Evolutionary conservation across 345 rosid species (phyloP).

Genomic region (Hirschfeldia incana): DNA sequence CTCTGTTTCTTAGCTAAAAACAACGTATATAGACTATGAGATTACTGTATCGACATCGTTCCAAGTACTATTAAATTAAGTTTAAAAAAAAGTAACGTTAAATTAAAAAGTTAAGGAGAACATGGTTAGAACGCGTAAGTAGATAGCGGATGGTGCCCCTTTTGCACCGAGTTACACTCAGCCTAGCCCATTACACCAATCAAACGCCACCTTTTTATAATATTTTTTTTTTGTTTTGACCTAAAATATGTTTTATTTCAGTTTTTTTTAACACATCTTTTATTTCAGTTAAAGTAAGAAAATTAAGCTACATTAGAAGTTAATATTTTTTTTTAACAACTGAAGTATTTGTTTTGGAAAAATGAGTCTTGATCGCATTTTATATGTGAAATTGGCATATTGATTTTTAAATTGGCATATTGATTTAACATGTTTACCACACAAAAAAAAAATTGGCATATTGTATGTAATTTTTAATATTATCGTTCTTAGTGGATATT

Average conservation of each 20-base stretch:
- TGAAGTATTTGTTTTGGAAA: neutral
- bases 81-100: neutral
- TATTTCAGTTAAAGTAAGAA: neutral
- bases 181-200: neutral
- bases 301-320: neutral
- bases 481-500: neutral
- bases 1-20: neutral
- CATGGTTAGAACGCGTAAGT: constrained; percentile 34
- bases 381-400: neutral
- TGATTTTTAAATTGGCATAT: neutral
- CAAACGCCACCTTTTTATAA: neutral
- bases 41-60: neutral
- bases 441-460: neutral
- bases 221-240: too few species aligned
- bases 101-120: neutral
- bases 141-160: constrained; percentile 5
- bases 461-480: neutral
- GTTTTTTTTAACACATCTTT: neutral
- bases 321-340: neutral
- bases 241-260: neutral
- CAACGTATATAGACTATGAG: constrained; percentile 8
- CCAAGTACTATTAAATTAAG: neutral
- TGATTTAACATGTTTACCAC: too few species aligned
- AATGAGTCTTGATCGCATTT: neutral
- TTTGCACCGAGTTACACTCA: neutral